Percentiles rank a stretch among this genome's conserved stretches.
These are phyloP conservation scores for Davidsoniella australis DNA, from an alignment of 2,329 filamentous ascomycete genomes.

Conservation along the genomic window DNA sequence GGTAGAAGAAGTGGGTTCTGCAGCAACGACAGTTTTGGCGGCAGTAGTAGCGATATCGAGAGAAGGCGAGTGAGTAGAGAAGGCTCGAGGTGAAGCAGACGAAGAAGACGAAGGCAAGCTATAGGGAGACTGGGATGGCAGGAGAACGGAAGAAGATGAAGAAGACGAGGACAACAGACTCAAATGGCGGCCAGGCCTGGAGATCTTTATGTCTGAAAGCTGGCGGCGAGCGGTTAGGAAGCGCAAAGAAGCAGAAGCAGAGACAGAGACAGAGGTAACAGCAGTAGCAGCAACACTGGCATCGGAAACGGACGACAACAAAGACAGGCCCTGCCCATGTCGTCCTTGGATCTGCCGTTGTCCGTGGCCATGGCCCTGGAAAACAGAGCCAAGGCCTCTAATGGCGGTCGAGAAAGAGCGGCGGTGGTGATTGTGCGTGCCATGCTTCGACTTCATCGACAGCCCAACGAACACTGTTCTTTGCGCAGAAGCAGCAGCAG, in stretches of 20 bases:
- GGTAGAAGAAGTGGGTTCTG: conserved; percentile 9
- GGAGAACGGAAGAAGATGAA: conserved; percentile 1
- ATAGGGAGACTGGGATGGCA: neutral
- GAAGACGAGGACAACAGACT: neutral
- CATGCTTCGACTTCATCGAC: too few species aligned
- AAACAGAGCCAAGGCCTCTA: neutral
- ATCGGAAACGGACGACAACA: neutral
- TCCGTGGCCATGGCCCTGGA: conserved; percentile 5
- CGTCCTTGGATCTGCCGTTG: conserved; percentile 8
- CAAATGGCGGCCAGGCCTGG: conserved; percentile 6
- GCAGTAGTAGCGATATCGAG: neutral
- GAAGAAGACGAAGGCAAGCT: conserved; percentile 8
- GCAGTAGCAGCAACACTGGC: neutral
- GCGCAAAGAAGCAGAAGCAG: conserved; percentile 4
- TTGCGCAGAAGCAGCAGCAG: too few species aligned
- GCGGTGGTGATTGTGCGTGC: too few species aligned
- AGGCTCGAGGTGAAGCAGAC: neutral
- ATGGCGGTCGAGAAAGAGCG: too few species aligned
- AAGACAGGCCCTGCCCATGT: conserved; percentile 8
- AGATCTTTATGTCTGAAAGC: conserved; percentile 12
- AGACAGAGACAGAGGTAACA: neutral
- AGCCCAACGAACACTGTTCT: too few species aligned
- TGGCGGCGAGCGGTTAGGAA: conserved; percentile 3
- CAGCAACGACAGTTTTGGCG: neutral
- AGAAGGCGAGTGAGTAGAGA: neutral